Evolutionary conservation across 129 eudicot species (phyloP).

Genomic region (Pseudognaphalium luteoalbum): DNA sequence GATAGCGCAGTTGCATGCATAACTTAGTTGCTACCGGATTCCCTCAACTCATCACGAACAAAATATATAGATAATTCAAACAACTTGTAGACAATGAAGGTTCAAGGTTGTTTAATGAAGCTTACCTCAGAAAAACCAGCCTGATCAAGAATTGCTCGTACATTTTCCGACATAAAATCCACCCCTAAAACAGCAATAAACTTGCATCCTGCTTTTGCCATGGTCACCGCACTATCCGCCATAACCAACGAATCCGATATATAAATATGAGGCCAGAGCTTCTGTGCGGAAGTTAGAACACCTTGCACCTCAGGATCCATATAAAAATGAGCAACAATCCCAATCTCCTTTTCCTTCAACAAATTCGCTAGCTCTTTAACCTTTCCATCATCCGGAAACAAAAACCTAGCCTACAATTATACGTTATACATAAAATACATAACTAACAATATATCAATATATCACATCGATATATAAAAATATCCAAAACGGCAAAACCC

Average conservation of each 20-base stretch:
- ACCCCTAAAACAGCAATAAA: conserved; percentile 89
- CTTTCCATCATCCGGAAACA: conserved; percentile 66
- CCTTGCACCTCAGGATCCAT: conserved; percentile 99
- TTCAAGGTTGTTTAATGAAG: neutral
- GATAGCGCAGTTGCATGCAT: neutral
- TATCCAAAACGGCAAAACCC: conserved; percentile 25
- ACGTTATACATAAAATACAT: neutral
- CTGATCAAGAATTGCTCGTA: conserved; percentile 96
- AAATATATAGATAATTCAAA: neutral
- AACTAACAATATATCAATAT: neutral
- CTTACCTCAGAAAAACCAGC: conserved; percentile 83
- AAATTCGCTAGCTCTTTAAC: conserved; percentile 75
- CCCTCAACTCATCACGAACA: neutral
- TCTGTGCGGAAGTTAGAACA: conserved; percentile 87
- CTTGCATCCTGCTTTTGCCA: conserved; percentile 93
- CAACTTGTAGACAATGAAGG: neutral
- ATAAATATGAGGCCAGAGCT: conserved; percentile 94
- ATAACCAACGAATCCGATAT: conserved; percentile 94
- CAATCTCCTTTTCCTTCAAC: conserved; percentile 80
- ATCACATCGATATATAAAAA: conserved; percentile 6
- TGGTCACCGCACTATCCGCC: conserved; percentile 95
- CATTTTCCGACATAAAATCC: conserved; percentile 97
- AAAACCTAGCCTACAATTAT: conserved; percentile 74
- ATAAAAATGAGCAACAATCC: conserved; percentile 96
- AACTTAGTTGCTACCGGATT: neutral